These are phyloP conservation scores for Barnettozyma vustinii DNA, from an alignment of 805 yeast species.

Conservation along the genomic window DNA sequence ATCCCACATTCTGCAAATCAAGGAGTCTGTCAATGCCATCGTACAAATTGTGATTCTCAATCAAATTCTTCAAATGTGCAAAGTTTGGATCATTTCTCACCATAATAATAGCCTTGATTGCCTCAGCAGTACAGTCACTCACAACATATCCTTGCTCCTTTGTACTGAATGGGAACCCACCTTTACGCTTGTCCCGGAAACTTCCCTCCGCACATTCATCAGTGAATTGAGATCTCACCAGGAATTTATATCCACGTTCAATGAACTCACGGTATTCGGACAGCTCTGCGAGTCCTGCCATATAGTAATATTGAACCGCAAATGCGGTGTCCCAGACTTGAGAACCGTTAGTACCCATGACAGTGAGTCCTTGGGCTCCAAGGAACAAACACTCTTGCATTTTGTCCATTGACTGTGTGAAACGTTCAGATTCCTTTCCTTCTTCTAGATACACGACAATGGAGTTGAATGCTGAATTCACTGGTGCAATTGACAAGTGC, in stretches of 20 bases:
- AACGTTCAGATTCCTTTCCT: slow-evolving; percentile 61
- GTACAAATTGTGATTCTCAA: slow-evolving; percentile 48
- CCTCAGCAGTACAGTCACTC: slow-evolving; percentile 95
- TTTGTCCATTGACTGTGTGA: slow-evolving; percentile 48
- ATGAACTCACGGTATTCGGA: slow-evolving; percentile 63
- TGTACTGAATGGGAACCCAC: slow-evolving; percentile 96
- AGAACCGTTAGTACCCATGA: slow-evolving; percentile 96
- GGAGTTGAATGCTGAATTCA: slow-evolving; percentile 78
- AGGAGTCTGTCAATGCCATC: slow-evolving; percentile 75
- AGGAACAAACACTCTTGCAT: slow-evolving; percentile 75
- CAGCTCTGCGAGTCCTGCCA: slow-evolving; percentile 70
- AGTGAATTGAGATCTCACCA: slow-evolving; percentile 80
- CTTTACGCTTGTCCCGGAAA: slow-evolving; percentile 76
- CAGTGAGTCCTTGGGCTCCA: slow-evolving; percentile 87
- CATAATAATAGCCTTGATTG: slow-evolving; percentile 90
- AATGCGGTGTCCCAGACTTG: slow-evolving; percentile 98
- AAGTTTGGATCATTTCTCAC: slow-evolving; percentile 62
- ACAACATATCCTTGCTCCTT: slow-evolving; percentile 95
- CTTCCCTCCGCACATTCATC: slow-evolving; percentile 72
- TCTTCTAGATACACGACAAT: slow-evolving; percentile 65
- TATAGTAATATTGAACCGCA: slow-evolving; percentile 74
- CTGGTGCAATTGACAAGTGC: slow-evolving; percentile 87
- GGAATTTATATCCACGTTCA: slow-evolving; percentile 60
- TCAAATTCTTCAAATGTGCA: slow-evolving; percentile 42
- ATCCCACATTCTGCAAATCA: slow-evolving; percentile 69